Base-by-base conservation (phyloP, 2,329 filamentous ascomycete genomes). In the Sporothrix schenckii region DNA sequence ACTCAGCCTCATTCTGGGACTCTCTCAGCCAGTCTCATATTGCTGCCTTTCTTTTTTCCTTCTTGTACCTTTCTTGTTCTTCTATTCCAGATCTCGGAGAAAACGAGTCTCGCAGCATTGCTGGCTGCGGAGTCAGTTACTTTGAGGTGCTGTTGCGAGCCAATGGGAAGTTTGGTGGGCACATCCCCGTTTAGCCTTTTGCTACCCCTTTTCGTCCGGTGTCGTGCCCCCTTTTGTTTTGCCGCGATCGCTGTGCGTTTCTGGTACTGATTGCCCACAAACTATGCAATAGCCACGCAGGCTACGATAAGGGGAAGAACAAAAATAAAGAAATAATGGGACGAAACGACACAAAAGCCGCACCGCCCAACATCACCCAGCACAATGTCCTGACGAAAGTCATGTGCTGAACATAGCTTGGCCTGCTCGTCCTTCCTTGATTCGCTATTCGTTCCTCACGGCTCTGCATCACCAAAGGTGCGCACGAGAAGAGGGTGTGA, bases 171-270 rank as follows among this genome's bases (percentile, higher is more conserved):
- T 24, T 50, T 61, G 44, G 44, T 30, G 14, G 47, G 19, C 41
- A 30, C 16, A 63, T 47, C 69, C 66, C 27, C 56, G 47, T 65
- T 68, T 68, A 68, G 69, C 69, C 69, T 68, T 65, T 65, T 68
- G 56, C 47, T 61, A 27, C 69, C 66, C 56, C 69, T 54, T 56
- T 68, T 49, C 49, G 50, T 63, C 58, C 56, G 56, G 56, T 63
- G 58, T 27, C 24, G 24, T 69, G 30, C 61, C 39, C 61, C 61
- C 61, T 50, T 30, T 65, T 54, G 21, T 21, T 50, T 16, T 47
- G 34, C 39, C 6, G 13, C 21, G 58, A 47, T 41, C 24, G 58
- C 9, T 34, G 58, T 54, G 30, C n/a, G 54, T 60, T 41, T 10
- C n/a, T 50, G 61, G 41, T 50, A 6, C 14, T 34, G 41, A 34